phyloP scores from a whole-genome alignment of 257 asterid genomes.

The Solanum corneliomulleri region DNA sequence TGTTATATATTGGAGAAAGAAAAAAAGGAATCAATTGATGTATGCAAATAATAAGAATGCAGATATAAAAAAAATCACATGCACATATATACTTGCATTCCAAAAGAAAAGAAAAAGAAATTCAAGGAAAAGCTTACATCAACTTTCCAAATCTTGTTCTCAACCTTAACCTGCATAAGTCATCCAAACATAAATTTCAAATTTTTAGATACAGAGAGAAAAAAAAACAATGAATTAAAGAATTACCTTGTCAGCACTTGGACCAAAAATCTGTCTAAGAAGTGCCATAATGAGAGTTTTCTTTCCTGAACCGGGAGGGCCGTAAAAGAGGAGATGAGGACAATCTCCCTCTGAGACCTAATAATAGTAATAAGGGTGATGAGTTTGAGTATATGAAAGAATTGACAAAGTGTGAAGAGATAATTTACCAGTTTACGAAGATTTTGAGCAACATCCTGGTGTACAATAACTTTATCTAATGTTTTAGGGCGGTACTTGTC shows the following conservation, averaged over 20 bases:
- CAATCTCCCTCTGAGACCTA: slow-evolving; percentile 93
- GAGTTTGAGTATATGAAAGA: neutral
- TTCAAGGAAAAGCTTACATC: slow-evolving; percentile 48
- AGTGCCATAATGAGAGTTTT: slow-evolving; percentile 98
- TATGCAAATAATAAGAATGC: too few relatives aligned
- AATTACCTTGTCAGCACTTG: slow-evolving; percentile 83
- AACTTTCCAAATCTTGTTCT: slow-evolving; percentile 86
- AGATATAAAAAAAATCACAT: too few relatives aligned
- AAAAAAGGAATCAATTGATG: too few relatives aligned
- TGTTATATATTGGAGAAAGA: too few relatives aligned
- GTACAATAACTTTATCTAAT: slow-evolving; percentile 77
- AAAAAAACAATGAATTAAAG: neutral
- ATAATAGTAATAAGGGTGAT: neutral
- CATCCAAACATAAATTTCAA: neutral
- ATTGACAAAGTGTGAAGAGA: neutral
- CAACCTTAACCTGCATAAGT: slow-evolving; percentile 77
- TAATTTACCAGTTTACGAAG: slow-evolving; percentile 70
- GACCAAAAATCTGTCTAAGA: slow-evolving; percentile 82
- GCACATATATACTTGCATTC: neutral
- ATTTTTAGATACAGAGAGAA: neutral
- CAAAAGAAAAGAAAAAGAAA: neutral
- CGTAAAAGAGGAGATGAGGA: slow-evolving; percentile 90
- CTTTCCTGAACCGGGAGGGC: slow-evolving; percentile 96
- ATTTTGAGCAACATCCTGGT: slow-evolving; percentile 74
- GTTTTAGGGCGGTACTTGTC: slow-evolving; percentile 92